Evolutionary conservation across 257 asterid species (phyloP), one percentile per base, ranked within the genome.

Genomic region (Haberlea rhodopensis): DNA sequence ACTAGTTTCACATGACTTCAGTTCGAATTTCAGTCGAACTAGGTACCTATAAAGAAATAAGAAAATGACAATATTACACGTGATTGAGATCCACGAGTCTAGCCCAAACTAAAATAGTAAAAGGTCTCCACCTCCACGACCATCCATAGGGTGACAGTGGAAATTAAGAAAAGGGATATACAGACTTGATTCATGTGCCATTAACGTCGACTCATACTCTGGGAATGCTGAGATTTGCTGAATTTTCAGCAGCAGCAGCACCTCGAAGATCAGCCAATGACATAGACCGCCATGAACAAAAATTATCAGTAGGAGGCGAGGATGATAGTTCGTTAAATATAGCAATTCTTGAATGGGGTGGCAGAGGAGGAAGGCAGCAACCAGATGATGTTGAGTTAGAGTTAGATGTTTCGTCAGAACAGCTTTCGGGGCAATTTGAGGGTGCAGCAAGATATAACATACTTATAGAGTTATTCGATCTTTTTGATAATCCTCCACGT

Each of bases 251-350:
- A 43, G 51, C 80, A 64, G 78, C 87, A 61, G 82, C 89, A 72
- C 85, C 88, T 76, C 83, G 95, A 62, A 90, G 77, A 74, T 90
- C 95, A 70, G 86, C 81, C 62, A 90, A 71, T 52, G 97, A 90
- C 76, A 78, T 78, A 28, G 92, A 83, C 72, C 95, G 82, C 82
- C 82, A 81, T 6, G 96, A 57, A 69, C 84, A 68, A 46, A 78
- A 71, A 70, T 71, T 85, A 56, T 81, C 84, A 23, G n/a, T n/a
- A n/a, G 86, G 83, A 66, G 85, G 84, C 26, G 84, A 67, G 32
- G 75, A 46, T 28, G 79, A 74, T 5, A 59, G 75, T 65, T 76
- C 92, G 40, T 48, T 57, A 48, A 69, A 67, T 53, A 66, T 28
- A 25, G 69, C 53, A 74, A 72, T 66, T 73, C 83, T 78, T 62